Evolutionary conservation across 768 basidiomycete genomes (phyloP).

Genomic region (Lactarius quietus): DNA sequence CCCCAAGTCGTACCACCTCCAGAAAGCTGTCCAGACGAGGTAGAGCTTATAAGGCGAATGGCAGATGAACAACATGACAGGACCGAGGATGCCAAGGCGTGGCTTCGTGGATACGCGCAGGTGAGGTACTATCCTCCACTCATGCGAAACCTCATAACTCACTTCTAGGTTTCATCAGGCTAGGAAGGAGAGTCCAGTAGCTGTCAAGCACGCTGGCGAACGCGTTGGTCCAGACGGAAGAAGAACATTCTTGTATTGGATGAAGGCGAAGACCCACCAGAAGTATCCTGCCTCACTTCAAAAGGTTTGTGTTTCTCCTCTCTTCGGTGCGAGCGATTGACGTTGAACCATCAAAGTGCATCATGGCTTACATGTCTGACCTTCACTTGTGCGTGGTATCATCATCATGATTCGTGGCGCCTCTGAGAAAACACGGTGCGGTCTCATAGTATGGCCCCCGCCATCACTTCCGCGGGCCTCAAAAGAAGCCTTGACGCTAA

Average conservation of each 20-base stretch:
- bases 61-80: constrained; percentile 37
- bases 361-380: constrained; percentile 76
- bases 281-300: constrained; percentile 71
- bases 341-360: constrained; percentile 47
- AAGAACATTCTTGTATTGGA: constrained; percentile 66
- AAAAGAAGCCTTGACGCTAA: constrained; percentile 37
- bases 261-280: constrained; percentile 66
- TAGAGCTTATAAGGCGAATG: constrained; percentile 31
- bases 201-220: constrained; percentile 52
- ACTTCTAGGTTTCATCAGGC: constrained; percentile 43
- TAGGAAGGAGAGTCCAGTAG: constrained; percentile 63
- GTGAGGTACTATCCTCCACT: constrained; percentile 14
- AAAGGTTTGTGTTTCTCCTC: constrained; percentile 44
- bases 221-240: constrained; percentile 44
- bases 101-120: constrained; percentile 31
- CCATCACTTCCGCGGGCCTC: constrained; percentile 51
- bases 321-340: not conserved
- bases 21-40: constrained; percentile 40
- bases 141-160: not conserved
- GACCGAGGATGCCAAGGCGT: constrained; percentile 34
- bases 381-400: constrained; percentile 59
- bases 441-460: constrained; percentile 50
- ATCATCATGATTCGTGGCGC: constrained; percentile 2
- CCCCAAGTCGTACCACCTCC: constrained; percentile 53
- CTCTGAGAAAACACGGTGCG: constrained; percentile 16